Base-by-base conservation (phyloP, 2,329 filamentous ascomycete species). In the Anthostomella pinea region DNA sequence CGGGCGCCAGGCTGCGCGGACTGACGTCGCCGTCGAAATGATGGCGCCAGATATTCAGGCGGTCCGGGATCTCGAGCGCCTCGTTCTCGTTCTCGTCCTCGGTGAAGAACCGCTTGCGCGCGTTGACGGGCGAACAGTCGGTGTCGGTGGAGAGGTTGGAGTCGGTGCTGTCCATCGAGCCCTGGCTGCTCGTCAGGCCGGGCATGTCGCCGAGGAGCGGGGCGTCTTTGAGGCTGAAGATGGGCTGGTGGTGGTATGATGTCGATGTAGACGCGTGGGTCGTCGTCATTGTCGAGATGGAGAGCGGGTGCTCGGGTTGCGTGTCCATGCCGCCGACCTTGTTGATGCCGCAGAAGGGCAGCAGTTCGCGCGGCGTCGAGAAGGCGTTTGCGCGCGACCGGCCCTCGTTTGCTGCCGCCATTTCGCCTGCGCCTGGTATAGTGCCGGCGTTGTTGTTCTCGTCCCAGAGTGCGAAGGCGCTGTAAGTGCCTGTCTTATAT, bases 321-420 rank as follows among this genome's bases (percentile, higher is more conserved):
- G 73, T 67, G 19, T 74, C 75, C 26, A 83, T 65, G 0, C 85
- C 85, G 24, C 85, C 86, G 38, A 86, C 72, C 54, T 82, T 88
- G 65, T 87, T 75, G 48, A 93, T 73, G 17, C 87, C 88, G 58
- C 87, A 91, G 58, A 89, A 94, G 1, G 88, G 87, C 6, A 83
- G 67, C 4, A 95, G 70, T 57, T 93, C 88, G 20, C 75, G 69
- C 22, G 65, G 62, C 6, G 56, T 45, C 5, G 55, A 53, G 36
- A 59, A 50, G 32, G 51, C 54, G 30, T 58, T 56, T 3, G 54
- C 49, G 10, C 58, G 45, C 18, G 48, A 38, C 26, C 53, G 34
- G 30, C 41, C 15, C 32, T 35, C 32, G n/a, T n/a, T n/a, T n/a
- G n/a, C n/a, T n/a, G n/a, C n/a, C n/a, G n/a, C n/a, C n/a, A n/a